A percentile compares a stretch with the other conserved stretches of the same genome.
Conservation (phyloP, 2,329 filamentous ascomycete genomes). For the Cryoendolithus antarcticus region DNA sequence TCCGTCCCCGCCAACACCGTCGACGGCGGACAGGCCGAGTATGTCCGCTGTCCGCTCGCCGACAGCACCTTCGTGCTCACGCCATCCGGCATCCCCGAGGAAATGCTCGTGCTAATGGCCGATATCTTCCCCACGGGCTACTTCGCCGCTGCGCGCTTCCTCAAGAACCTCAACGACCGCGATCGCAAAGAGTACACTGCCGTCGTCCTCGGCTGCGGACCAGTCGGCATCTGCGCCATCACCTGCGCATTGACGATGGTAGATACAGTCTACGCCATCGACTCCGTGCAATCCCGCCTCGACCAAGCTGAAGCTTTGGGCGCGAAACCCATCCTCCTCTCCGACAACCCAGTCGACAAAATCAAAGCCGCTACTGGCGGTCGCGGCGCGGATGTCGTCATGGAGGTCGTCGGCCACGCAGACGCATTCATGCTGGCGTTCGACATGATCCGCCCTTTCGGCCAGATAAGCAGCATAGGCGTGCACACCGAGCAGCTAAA, state of each 20-base stretch:
- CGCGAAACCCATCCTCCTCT: constrained; percentile 72
- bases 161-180: constrained; percentile 47
- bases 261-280: constrained; percentile 21
- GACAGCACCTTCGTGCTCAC: constrained; percentile 71
- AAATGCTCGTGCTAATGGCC: constrained; percentile 73
- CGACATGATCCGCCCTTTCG: constrained; percentile 38
- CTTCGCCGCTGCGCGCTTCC: constrained; percentile 69
- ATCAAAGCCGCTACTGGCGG: constrained; percentile 67
- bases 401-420: constrained; percentile 42
- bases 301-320: constrained; percentile 61
- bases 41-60: constrained; percentile 63
- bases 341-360: constrained; percentile 39
- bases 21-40: constrained; percentile 21
- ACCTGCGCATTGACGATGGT: constrained; percentile 21
- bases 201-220: constrained; percentile 72
- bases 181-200: constrained; percentile 56
- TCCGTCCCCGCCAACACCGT: constrained; percentile 21
- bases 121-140: constrained; percentile 81
- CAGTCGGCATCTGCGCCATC: constrained; percentile 63
- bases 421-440: constrained; percentile 36
- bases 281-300: constrained; percentile 58
- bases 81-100: constrained; percentile 57
- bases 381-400: constrained; percentile 71
- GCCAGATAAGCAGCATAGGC: constrained; percentile 35
- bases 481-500: constrained; percentile 35